Conservation (phyloP, 192 early-diverging fungal species). For the Mortierella claussenii region DNA sequence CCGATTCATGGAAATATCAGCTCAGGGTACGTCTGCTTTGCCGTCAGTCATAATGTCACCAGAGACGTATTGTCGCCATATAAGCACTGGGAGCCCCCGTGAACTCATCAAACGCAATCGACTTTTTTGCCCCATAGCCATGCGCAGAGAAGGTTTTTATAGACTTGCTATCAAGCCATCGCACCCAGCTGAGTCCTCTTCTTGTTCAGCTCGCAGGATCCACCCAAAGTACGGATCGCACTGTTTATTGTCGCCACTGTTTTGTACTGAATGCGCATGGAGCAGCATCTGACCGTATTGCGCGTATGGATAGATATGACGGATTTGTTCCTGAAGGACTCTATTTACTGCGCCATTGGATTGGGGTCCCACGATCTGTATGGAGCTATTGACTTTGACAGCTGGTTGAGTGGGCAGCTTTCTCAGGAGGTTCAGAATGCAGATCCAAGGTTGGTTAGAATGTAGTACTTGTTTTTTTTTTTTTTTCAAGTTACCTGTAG, state of each 20-base stretch:
- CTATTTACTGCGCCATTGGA: constrained; percentile 82
- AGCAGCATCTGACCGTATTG: too few relatives aligned
- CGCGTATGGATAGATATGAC: constrained; percentile 42
- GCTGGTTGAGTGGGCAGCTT: constrained; percentile 74
- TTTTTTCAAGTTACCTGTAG: not conserved
- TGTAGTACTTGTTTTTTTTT: not conserved
- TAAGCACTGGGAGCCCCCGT: too few relatives aligned
- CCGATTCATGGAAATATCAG: constrained; percentile 88
- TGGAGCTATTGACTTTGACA: constrained; percentile 84
- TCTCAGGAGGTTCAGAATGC: constrained; percentile 64
- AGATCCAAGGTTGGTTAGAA: constrained; percentile 53
- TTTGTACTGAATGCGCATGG: not conserved
- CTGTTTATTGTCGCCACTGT: not conserved
- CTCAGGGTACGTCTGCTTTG: constrained; percentile 64
- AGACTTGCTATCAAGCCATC: constrained; percentile 77
- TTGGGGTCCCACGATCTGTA: constrained; percentile 84
- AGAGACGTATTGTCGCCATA: not conserved
- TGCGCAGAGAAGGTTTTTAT: constrained; percentile 88
- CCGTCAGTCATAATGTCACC: not conserved
- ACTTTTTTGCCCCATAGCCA: constrained; percentile 53
- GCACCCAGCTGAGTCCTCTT: constrained; percentile 67
- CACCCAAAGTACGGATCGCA: constrained; percentile 57
- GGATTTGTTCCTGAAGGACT: constrained; percentile 75
- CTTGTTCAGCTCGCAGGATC: constrained; percentile 69
- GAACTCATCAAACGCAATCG: not conserved